These are phyloP conservation scores for Daedaleopsis sinensis DNA, from an alignment of 768 basidiomycete genomes.

Conservation along the genomic window DNA sequence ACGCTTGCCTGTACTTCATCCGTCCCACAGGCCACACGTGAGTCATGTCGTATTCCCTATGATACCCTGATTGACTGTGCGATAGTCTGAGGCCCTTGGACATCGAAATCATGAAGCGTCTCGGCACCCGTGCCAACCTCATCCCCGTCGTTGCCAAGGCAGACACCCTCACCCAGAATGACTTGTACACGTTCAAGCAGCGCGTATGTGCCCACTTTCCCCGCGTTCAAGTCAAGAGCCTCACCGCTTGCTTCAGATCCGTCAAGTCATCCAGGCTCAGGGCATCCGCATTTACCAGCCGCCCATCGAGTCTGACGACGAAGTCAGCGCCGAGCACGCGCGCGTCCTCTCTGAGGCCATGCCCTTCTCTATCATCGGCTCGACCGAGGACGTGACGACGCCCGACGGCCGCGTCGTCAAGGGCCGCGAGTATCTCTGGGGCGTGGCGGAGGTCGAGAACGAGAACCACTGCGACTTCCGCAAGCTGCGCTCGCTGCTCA, in stretches of 20 bases:
- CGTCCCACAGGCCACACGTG: slow-evolving; percentile 96
- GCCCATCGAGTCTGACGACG: slow-evolving; percentile 87
- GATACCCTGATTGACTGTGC: not conserved
- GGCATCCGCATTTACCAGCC: slow-evolving; percentile 95
- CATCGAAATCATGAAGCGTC: slow-evolving; percentile 99
- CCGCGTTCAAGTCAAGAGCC: slow-evolving; percentile 3
- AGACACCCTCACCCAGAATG: slow-evolving; percentile 94
- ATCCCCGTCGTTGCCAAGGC: slow-evolving; percentile 98
- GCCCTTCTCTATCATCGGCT: slow-evolving; percentile 99
- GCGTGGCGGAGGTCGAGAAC: slow-evolving; percentile 99
- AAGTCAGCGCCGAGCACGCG: slow-evolving; percentile 86
- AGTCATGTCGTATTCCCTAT: slow-evolving; percentile 34
- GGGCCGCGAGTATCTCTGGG: slow-evolving; percentile 98
- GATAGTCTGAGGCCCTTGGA: slow-evolving; percentile 91
- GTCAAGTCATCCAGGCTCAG: slow-evolving; percentile 88
- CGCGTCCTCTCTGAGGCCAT: slow-evolving; percentile 87
- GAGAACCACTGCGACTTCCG: slow-evolving; percentile 99
- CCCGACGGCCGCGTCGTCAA: slow-evolving; percentile 92
- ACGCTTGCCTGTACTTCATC: slow-evolving; percentile 97
- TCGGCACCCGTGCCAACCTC: slow-evolving; percentile 96
- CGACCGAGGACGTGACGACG: slow-evolving; percentile 92
- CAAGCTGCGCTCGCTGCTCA: slow-evolving; percentile 92
- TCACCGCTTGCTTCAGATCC: slow-evolving; percentile 54
- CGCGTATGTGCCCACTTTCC: slow-evolving; percentile 57
- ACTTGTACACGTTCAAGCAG: slow-evolving; percentile 90